These are phyloP conservation scores for Linnemannia elongata DNA, from an alignment of 192 early-diverging fungal genomes.

Conservation along the genomic window DNA sequence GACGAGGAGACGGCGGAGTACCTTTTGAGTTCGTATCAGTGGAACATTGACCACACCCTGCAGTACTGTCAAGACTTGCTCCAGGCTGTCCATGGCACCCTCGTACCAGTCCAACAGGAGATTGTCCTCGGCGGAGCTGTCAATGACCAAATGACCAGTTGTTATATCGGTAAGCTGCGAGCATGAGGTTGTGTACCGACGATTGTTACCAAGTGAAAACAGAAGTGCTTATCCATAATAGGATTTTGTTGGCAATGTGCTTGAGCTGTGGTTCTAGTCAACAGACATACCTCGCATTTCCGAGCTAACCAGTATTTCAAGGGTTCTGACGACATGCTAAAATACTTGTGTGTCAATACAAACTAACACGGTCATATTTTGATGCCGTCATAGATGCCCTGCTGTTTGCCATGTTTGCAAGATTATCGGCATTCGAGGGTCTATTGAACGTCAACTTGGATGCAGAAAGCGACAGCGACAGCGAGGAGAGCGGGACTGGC, in stretches of 20 bases:
- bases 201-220: neutral
- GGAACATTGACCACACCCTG: constrained; percentile 51
- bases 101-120: constrained; percentile 38
- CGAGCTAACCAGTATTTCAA: too few species aligned
- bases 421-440: constrained; percentile 70
- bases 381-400: constrained; percentile 61
- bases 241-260: neutral
- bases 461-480: constrained; percentile 51
- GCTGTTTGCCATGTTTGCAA: constrained; percentile 77
- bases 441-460: constrained; percentile 66
- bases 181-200: neutral
- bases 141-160: constrained; percentile 73
- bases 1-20: constrained; percentile 53
- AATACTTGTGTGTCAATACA: neutral
- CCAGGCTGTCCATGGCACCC: constrained; percentile 50
- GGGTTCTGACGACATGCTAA: too few species aligned
- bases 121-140: constrained; percentile 63
- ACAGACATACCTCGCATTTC: too few species aligned
- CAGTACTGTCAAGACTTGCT: constrained; percentile 50
- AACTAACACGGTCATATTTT: neutral
- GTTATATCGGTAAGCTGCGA: constrained; percentile 72
- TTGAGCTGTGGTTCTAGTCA: too few species aligned
- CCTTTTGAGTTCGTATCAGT: constrained; percentile 43
- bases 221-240: constrained; percentile 28
- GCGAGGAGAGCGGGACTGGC: constrained; percentile 26